Evolutionary conservation across 495 filamentous ascomycete genomes (phyloP).

Genomic region (Gamarada debralockiae): DNA sequence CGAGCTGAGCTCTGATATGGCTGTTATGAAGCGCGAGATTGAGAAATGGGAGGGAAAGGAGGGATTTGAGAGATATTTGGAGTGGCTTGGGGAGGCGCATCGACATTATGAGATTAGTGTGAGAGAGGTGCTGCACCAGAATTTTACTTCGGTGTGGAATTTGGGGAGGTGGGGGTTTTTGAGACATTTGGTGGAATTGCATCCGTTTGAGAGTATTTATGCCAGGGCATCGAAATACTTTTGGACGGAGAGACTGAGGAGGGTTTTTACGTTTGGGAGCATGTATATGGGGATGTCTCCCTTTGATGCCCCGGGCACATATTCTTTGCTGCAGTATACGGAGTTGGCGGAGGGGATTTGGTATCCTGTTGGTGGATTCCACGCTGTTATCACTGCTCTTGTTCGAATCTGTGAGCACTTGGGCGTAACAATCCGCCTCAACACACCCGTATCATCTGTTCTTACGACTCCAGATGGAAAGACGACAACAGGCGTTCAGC

Average conservation of each 20-base stretch:
- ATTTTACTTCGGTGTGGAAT: constrained; percentile 52
- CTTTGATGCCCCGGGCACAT: constrained; percentile 68
- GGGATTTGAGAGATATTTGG: constrained; percentile 58
- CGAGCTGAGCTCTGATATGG: constrained; percentile 54
- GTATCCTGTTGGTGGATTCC: constrained; percentile 68
- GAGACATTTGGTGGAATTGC: constrained; percentile 46
- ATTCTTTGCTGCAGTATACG: constrained; percentile 67
- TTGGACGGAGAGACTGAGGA: constrained; percentile 57
- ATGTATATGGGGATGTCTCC: constrained; percentile 80
- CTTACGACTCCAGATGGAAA: constrained; percentile 36
- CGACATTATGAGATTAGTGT: constrained; percentile 61
- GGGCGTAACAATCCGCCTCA: constrained; percentile 55
- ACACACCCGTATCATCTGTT: constrained; percentile 45
- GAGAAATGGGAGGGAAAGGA: constrained; percentile 62
- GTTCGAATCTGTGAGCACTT: constrained; percentile 48
- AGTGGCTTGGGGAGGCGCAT: constrained; percentile 59
- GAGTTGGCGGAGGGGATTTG: constrained; percentile 70
- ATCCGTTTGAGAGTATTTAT: constrained; percentile 64
- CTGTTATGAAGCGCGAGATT: constrained; percentile 62
- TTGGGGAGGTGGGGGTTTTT: constrained; percentile 51
- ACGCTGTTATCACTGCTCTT: constrained; percentile 53
- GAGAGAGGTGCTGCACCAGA: constrained; percentile 54
- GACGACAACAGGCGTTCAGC: constrained; percentile 48
- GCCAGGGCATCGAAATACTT: constrained; percentile 56
- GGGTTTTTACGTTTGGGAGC: constrained; percentile 68